Conservation (phyloP, 2,329 filamentous ascomycete species). For the Cadophora malorum region DNA sequence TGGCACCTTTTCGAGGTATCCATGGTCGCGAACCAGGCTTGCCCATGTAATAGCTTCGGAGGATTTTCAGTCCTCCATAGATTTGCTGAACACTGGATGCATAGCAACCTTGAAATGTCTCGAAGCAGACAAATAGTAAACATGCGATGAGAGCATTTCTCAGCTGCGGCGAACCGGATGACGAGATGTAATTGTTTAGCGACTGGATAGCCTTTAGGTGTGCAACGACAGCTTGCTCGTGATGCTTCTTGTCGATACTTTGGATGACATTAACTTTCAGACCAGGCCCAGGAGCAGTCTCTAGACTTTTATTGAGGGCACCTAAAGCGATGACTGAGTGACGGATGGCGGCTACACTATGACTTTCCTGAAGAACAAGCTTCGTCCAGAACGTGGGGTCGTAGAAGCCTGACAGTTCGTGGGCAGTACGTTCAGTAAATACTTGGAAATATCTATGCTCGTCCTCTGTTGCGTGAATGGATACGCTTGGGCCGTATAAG, state of each 20-base stretch:
- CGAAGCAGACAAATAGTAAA: constrained; percentile 43
- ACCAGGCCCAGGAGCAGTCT: constrained; percentile 45
- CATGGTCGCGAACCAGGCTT: constrained; percentile 34
- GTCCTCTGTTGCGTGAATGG: constrained; percentile 56
- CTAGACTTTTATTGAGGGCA: constrained; percentile 69
- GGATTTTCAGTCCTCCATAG: constrained; percentile 61
- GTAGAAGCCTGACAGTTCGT: constrained; percentile 69
- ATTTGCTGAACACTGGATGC: constrained; percentile 66
- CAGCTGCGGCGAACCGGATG: constrained; percentile 53
- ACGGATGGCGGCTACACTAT: constrained; percentile 63
- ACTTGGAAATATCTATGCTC: constrained; percentile 67
- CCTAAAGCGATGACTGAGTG: constrained; percentile 72
- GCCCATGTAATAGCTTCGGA: constrained; percentile 51
- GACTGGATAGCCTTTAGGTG: constrained; percentile 64
- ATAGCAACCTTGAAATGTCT: constrained; percentile 53
- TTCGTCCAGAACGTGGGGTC: constrained; percentile 69
- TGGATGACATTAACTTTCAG: constrained; percentile 46
- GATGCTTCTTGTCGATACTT: constrained; percentile 56
- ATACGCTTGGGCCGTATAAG: constrained; percentile 43
- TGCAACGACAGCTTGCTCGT: constrained; percentile 64
- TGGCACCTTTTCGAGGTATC: constrained; percentile 28
- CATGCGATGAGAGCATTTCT: constrained; percentile 43
- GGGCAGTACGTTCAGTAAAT: constrained; percentile 65
- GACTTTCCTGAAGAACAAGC: constrained; percentile 66
- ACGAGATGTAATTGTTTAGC: constrained; percentile 53